These are phyloP conservation scores for Candida labiduridarum DNA, from an alignment of 1,139 yeast genomes.

Conservation along the genomic window DNA sequence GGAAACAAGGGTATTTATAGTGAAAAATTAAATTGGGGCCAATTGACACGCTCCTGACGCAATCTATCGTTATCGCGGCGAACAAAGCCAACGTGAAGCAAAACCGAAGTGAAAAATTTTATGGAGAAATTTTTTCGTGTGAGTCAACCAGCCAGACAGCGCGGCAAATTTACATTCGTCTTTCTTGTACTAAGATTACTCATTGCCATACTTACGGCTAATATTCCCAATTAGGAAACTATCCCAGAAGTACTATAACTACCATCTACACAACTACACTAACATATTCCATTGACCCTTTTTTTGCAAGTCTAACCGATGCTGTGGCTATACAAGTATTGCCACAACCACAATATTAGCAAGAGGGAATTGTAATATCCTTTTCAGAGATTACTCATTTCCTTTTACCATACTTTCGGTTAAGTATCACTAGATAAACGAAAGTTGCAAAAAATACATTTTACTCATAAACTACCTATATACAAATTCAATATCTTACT, in stretches of 20 bases:
- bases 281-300: too few relatives aligned
- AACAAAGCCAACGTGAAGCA: neutral
- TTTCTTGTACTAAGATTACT: neutral
- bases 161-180: neutral
- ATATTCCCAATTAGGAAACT: slow-evolving; percentile 5
- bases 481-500: neutral
- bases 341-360: too few relatives aligned
- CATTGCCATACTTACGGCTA: slow-evolving; percentile 8
- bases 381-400: too few relatives aligned
- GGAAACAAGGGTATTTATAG: neutral
- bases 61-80: too few relatives aligned
- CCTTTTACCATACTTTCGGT: too few relatives aligned
- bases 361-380: too few relatives aligned
- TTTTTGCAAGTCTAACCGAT: too few relatives aligned
- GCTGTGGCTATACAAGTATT: too few relatives aligned
- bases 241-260: neutral
- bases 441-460: too few relatives aligned
- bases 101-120: neutral
- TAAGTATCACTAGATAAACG: too few relatives aligned
- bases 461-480: too few relatives aligned
- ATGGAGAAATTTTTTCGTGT: neutral
- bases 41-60: neutral
- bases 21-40: neutral
- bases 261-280: too few relatives aligned
- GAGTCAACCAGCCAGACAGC: neutral